Evolutionary conservation across 139 green algal genomes (phyloP), one percentile per base, ranked within the genome.

Genomic region (Desmodesmus armatus): DNA sequence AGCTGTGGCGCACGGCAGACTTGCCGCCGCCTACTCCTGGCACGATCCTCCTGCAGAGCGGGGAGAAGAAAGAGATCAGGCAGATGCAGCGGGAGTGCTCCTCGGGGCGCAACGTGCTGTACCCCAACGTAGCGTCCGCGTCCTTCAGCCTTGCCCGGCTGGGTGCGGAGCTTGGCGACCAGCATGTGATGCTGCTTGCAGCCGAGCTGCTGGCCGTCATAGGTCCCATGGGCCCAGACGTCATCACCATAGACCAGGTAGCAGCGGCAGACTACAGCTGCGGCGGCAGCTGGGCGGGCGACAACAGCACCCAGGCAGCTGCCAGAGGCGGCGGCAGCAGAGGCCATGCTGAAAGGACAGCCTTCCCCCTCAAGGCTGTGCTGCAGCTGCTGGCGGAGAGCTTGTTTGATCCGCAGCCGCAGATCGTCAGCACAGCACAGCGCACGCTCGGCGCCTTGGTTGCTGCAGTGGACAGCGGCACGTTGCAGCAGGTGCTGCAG

Each of bases 201-300:
- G 90, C 82, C 2, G 81, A 92, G 79, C 89, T 95, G 66, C 80
- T 95, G 47, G 91, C 92, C 3, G 21, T 89, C 3, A 60, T 87
- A 27, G 92, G 92, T 0, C 91, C 92, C 0, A 85, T 92, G 43
- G 70, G 88, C 33, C 80, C 90, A 40, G 69, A 82, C 2, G 67
- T 83, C 39, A 89, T 94, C 2, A 89, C 89, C 3, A 93, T 93
- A 75, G 75, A 93, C 69, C 37, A 69, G 40, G 29, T 85, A n/a
- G 63, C 70, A 19, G 43, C 67, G 29, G 51, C 51, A 31, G n/a
- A 23, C 25, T 35, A 25, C 44, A 29, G 40, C 27, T n/a, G 79
- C 41, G 21, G 41, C 41, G 43, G 65, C 41, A 40, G 41, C 31
- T 62, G 40, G 6, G 15, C 13, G 33, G 29, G 27, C 55, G 51